phyloP scores from a whole-genome alignment of 2,329 filamentous ascomycete genomes.

The Fusarium praegraminearum region DNA sequence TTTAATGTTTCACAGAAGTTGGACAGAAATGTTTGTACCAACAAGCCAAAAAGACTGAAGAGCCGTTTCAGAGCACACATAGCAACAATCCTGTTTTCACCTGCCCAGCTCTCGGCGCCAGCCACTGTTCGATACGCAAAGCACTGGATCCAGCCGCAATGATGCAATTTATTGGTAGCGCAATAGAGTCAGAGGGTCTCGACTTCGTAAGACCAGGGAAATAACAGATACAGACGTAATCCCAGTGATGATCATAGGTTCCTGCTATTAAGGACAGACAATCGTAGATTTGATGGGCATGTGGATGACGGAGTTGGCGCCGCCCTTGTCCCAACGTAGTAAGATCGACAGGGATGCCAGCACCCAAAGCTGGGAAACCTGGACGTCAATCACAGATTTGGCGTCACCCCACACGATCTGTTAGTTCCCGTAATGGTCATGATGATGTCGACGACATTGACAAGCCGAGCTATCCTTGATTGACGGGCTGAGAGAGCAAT shows the following conservation, averaged over 20 bases:
- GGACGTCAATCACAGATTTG: conserved; percentile 19
- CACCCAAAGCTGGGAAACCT: conserved; percentile 10
- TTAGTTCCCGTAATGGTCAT: conserved; percentile 30
- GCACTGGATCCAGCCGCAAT: conserved; percentile 10
- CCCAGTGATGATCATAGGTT: conserved; percentile 15
- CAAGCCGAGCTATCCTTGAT: conserved; percentile 8
- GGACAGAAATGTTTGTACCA: not conserved
- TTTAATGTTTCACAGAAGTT: not conserved
- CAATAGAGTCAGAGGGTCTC: not conserved
- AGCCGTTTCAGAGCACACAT: not conserved
- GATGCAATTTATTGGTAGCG: conserved; percentile 23
- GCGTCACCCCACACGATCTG: conserved; percentile 26
- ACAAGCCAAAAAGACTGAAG: not conserved
- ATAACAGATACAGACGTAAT: conserved; percentile 10
- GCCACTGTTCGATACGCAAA: not conserved
- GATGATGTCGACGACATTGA: conserved; percentile 36
- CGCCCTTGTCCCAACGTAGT: conserved; percentile 17
- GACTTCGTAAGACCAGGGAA: not conserved
- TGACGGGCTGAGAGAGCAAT: not conserved
- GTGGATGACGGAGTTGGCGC: conserved; percentile 34
- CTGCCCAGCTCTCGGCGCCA: not conserved
- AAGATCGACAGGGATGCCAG: conserved; percentile 26
- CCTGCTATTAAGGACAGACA: not conserved
- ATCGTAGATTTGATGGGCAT: not conserved
- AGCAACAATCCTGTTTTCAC: conserved; percentile 23